Conservation (phyloP, 2,329 filamentous ascomycete species). For the Karstenula rhodostoma region DNA sequence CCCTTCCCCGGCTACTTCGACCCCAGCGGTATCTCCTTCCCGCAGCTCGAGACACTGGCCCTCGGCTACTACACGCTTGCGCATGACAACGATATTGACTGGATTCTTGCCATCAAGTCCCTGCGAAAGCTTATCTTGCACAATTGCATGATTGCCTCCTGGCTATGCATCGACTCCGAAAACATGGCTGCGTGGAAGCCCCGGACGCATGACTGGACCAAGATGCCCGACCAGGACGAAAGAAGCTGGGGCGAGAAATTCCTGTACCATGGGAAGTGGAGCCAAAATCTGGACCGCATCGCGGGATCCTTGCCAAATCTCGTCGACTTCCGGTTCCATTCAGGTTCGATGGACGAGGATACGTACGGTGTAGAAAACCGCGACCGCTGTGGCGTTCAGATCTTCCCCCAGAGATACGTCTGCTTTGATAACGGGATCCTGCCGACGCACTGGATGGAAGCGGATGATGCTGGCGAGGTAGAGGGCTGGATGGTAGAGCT, state of each 20-base stretch:
- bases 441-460: slow-evolving; percentile 20
- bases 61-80: slow-evolving; percentile 23
- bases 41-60: slow-evolving; percentile 17
- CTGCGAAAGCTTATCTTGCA: slow-evolving; percentile 17
- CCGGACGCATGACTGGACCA: slow-evolving; percentile 1
- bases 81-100: slow-evolving; percentile 20
- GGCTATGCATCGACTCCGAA: neutral
- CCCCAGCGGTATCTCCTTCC: slow-evolving; percentile 16
- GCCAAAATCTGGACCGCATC: slow-evolving; percentile 6
- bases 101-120: slow-evolving; percentile 16
- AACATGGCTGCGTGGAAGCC: slow-evolving; percentile 12
- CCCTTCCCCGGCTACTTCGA: slow-evolving; percentile 22
- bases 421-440: slow-evolving; percentile 18
- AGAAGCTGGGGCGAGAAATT: neutral
- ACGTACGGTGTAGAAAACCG: neutral
- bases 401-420: slow-evolving; percentile 16
- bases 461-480: slow-evolving; percentile 8
- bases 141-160: slow-evolving; percentile 22
- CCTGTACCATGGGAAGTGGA: slow-evolving; percentile 6
- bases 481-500: neutral
- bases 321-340: slow-evolving; percentile 10
- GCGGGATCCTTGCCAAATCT: slow-evolving; percentile 2
- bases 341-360: too few relatives aligned
- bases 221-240: neutral
- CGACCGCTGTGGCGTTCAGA: slow-evolving; percentile 2